Conservation (phyloP, 225 moss, liverwort and hornwort genomes). For the Polytrichum commune region DNA sequence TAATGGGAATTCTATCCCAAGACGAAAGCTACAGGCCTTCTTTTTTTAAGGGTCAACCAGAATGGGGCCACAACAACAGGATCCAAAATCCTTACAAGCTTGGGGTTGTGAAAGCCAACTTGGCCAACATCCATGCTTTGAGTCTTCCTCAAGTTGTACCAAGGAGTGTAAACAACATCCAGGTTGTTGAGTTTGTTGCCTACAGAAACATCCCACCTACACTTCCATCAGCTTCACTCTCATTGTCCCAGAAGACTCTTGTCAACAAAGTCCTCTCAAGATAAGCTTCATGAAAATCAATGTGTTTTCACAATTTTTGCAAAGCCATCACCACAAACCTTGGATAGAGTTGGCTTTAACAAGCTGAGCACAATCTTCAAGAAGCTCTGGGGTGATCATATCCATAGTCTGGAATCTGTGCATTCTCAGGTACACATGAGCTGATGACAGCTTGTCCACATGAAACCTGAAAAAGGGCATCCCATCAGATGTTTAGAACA, state of each 20-base stretch:
- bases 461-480: conserved; percentile 67
- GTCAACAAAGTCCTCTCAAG: no score
- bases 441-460: conserved; percentile 96
- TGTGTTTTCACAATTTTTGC: no score
- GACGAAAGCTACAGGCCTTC: no score
- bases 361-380: conserved; percentile 97
- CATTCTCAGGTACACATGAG: conserved; percentile 94
- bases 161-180: conserved; percentile 97
- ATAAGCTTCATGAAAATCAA: no score
- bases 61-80: neutral
- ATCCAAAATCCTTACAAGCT: conserved; percentile 69
- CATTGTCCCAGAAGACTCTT: neutral
- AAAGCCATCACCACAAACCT: conserved; percentile 39
- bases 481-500: neutral
- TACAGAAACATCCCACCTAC: conserved; percentile 26
- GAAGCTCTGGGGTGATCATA: conserved; percentile 67
- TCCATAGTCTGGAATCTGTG: conserved; percentile 91
- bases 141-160: conserved; percentile 93
- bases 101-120: conserved; percentile 97
- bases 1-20: no score
- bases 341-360: conserved; percentile 96
- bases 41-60: neutral
- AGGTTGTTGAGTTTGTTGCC: conserved; percentile 96
- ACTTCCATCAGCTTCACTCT: conserved; percentile 22
- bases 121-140: conserved; percentile 96